A percentile compares a stretch with the other conserved stretches of the same genome.
phyloP scores from a whole-genome alignment of 257 asterid species.

The Plantago elongata region DNA sequence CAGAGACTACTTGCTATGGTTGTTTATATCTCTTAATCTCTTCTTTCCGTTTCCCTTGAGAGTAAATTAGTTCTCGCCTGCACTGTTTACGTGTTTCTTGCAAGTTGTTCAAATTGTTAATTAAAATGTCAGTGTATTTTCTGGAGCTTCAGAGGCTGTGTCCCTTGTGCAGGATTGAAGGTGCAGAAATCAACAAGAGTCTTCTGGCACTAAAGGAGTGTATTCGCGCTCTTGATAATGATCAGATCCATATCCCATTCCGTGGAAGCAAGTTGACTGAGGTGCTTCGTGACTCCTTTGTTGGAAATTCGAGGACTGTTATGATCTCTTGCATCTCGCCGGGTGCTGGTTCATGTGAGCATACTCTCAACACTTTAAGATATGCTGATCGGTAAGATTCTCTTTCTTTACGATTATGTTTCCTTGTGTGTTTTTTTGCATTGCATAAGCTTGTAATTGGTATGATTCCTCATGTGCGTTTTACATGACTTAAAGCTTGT shows the following conservation, averaged over 20 bases:
- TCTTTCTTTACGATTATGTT: constrained; percentile 3
- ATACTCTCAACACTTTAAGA: constrained; percentile 93
- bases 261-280: constrained; percentile 98
- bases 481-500: constrained; percentile 16
- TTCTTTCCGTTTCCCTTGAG: no score
- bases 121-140: background rate
- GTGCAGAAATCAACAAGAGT: constrained; percentile 98
- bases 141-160: constrained; percentile 12
- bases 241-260: constrained; percentile 95
- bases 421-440: constrained; percentile 8
- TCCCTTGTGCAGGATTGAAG: constrained; percentile 67
- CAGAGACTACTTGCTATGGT: no score
- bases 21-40: no score
- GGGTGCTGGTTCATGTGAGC: constrained; percentile 95
- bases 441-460: constrained; percentile 10
- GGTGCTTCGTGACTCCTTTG: constrained; percentile 95
- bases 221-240: constrained; percentile 95
- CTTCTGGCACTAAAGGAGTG: constrained; percentile 93
- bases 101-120: background rate
- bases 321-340: constrained; percentile 99
- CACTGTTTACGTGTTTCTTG: background rate
- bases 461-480: background rate
- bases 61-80: no score
- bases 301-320: constrained; percentile 93
- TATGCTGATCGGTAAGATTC: constrained; percentile 73